Evolutionary conservation across 2,329 filamentous ascomycete genomes (phyloP), one percentile per base, ranked within the genome.

Genomic region (Exophiala viscosa): DNA sequence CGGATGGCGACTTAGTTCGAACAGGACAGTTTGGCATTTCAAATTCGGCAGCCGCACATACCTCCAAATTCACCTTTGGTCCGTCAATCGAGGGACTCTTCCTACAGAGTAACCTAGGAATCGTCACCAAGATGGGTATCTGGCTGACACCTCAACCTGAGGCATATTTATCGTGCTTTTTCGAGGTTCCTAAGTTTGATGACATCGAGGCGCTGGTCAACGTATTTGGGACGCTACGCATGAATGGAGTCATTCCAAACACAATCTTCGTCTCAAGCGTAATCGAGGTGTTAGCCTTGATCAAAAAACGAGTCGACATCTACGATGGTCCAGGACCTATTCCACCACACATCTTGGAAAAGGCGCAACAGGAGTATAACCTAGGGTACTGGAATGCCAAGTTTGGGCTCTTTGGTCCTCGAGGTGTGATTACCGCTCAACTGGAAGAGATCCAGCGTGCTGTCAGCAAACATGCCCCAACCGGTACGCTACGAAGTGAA

Each of bases 1-100:
- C 71, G 1, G 65, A 65, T 10, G 70, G 70, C 1, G 60, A 66
- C 17, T 50, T 73, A 2, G 52, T 71, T 4, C 62, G 71, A 8
- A 73, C 70, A 1, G 71, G 70, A 2, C 72, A 72, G 69, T 71
- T 71, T 3, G 61, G 58, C 14, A 51, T 55, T 15, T 14, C 31
- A 6, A 15, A 40, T 7, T 14, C 42, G 3, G 18, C 42, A 11
- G 33, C 42, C 2, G 18, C 17, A 15, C 5, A 45, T 15, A 13
- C 46, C 9, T 52, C 14, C 35, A 46, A 46, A 14, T 32, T 32
- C 17, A 40, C 33, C 35, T 52, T 40, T 31, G 49, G 49, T 20
- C 49, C 49, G 5, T 28, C 18, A 9, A 17, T 41, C 34, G 49
- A 46, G n/a, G 42, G 42, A 13, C 33, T 61, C 2, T 61, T 61